phyloP scores from a whole-genome alignment of 352 stramenopile species.

The Phytophthora fragariaefolia region DNA sequence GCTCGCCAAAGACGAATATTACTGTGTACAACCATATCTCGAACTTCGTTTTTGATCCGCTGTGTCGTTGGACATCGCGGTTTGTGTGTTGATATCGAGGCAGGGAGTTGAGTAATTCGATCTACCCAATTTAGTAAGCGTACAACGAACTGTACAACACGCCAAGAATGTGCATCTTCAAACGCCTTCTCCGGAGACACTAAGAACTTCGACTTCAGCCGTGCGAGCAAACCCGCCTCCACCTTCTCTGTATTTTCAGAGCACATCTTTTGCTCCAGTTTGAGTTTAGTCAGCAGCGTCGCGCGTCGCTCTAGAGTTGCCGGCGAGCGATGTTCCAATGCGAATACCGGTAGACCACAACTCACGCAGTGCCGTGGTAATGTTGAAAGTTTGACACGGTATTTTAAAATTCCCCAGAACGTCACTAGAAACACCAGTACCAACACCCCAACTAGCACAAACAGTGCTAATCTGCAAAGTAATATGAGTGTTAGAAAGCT shows the following conservation, averaged over 20 bases:
- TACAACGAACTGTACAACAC: conserved; percentile 21
- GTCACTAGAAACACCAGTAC: conserved; percentile 44
- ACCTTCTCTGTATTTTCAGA: conserved; percentile 1
- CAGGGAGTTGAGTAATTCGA: conserved; percentile 45
- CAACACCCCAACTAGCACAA: conserved; percentile 52
- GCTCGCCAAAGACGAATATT: conserved; percentile 76
- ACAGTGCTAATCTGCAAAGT: conserved; percentile 46
- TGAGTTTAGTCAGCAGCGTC: conserved; percentile 54
- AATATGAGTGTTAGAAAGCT: conserved; percentile 6
- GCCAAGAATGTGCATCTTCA: conserved; percentile 14
- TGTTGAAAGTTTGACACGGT: conserved; percentile 59
- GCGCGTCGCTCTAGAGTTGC: conserved; percentile 41
- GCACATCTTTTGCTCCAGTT: conserved; percentile 41
- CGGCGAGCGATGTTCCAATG: conserved; percentile 37
- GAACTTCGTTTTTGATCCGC: conserved; percentile 54
- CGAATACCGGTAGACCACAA: conserved; percentile 68
- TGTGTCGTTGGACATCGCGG: conserved; percentile 62
- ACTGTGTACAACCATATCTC: conserved; percentile 69
- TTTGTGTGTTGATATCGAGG: conserved; percentile 52
- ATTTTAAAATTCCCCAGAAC: conserved; percentile 59
- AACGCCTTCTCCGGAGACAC: conserved; percentile 16
- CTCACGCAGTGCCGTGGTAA: conserved; percentile 66
- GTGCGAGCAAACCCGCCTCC: conserved; percentile 30
- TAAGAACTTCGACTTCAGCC: conserved; percentile 36
- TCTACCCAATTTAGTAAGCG: conserved; percentile 30